Conservation (phyloP, 1,284 basidiomycete genomes). For the Chondrostereum purpureum region DNA sequence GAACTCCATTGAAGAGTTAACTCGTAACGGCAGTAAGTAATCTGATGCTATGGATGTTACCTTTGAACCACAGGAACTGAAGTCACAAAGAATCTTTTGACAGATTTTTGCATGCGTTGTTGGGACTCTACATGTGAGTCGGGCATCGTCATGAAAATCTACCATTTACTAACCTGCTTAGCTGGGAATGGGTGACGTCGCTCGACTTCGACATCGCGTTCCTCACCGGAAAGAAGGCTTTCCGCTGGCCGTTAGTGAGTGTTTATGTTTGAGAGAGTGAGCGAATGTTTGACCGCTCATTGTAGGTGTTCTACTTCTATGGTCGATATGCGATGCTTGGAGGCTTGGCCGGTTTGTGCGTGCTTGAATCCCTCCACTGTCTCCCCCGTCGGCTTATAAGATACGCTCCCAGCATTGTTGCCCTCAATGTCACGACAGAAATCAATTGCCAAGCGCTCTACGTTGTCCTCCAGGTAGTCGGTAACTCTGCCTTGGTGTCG, state of each 20-base stretch:
- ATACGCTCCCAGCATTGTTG: background rate
- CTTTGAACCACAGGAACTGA: background rate
- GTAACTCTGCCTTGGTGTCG: slow-evolving; percentile 9
- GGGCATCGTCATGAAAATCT: background rate
- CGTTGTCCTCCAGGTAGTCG: slow-evolving; percentile 3
- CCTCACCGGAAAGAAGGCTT: background rate
- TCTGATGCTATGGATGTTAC: background rate
- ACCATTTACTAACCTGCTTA: background rate
- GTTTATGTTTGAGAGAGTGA: too few species aligned
- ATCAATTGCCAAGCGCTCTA: slow-evolving; percentile 7
- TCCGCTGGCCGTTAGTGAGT: slow-evolving; percentile 4
- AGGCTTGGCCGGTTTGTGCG: slow-evolving; percentile 2
- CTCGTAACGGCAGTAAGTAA: background rate
- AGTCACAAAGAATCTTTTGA: background rate
- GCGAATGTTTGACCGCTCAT: too few species aligned
- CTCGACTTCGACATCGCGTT: slow-evolving; percentile 4
- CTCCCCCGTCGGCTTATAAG: background rate
- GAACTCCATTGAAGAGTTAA: background rate
- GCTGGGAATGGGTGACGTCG: slow-evolving; percentile 5
- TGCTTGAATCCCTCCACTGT: background rate
- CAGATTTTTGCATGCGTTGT: slow-evolving; percentile 2
- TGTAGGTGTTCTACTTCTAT: slow-evolving; percentile 1
- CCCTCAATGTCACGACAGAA: background rate
- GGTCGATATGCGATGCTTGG: slow-evolving; percentile 3
- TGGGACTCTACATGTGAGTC: slow-evolving; percentile 2